phyloP scores from a whole-genome alignment of 1,139 yeast species.

The Saccharomycopsis crataegensis region DNA sequence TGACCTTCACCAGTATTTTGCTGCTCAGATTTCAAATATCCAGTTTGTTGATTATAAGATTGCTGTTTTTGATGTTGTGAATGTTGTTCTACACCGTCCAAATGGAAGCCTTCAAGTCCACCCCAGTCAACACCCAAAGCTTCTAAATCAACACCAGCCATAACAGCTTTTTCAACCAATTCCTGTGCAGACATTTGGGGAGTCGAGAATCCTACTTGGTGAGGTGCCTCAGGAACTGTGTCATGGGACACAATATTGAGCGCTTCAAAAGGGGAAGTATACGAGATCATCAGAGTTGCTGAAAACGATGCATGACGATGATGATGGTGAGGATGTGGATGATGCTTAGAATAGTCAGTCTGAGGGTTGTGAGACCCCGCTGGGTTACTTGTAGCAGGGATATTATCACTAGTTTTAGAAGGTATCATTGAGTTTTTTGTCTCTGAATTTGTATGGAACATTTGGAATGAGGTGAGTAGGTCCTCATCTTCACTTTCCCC shows the following conservation, averaged over 20 bases:
- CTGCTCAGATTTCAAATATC: background rate
- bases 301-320: slow-evolving; percentile 73
- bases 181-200: slow-evolving; percentile 53
- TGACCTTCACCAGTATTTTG: background rate
- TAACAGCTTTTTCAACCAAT: slow-evolving; percentile 28
- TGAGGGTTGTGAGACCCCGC: background rate
- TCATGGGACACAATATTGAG: slow-evolving; percentile 26
- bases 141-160: slow-evolving; percentile 35
- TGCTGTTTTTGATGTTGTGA: background rate
- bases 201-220: slow-evolving; percentile 70
- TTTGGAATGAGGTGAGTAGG: slow-evolving; percentile 10
- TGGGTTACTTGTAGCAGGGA: no score
- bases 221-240: slow-evolving; percentile 38
- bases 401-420: no score
- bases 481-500: background rate
- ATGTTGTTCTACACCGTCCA: background rate
- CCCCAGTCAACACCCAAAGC: slow-evolving; percentile 24
- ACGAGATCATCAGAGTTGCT: slow-evolving; percentile 69
- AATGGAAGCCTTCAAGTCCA: slow-evolving; percentile 5
- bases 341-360: background rate
- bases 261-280: slow-evolving; percentile 48
- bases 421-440: background rate
- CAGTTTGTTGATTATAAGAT: background rate
- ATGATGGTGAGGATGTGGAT: slow-evolving; percentile 19
- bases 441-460: background rate